Conservation (phyloP, 805 yeast genomes). For the Candida nemodendra region DNA sequence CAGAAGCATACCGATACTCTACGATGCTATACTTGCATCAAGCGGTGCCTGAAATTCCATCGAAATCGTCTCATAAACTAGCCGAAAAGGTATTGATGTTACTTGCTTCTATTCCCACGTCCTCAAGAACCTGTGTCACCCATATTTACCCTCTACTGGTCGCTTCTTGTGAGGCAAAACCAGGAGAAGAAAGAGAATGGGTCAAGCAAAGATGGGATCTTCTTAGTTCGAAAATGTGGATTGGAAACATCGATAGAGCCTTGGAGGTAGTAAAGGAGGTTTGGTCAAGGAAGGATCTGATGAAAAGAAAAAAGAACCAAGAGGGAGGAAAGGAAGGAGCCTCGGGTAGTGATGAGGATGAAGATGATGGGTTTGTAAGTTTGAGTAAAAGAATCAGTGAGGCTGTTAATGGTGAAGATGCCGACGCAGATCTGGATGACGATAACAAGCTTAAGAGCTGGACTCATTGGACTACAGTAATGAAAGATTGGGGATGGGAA, state of each 20-base stretch:
- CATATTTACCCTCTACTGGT: slow-evolving; percentile 67
- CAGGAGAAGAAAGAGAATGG: slow-evolving; percentile 61
- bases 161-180: slow-evolving; percentile 63
- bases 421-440: slow-evolving; percentile 31
- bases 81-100: slow-evolving; percentile 61
- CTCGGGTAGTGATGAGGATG: slow-evolving; percentile 8
- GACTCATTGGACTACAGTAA: slow-evolving; percentile 66
- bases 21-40: slow-evolving; percentile 61
- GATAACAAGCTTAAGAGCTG: slow-evolving; percentile 44
- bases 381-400: slow-evolving; percentile 26
- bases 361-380: slow-evolving; percentile 24
- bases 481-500: slow-evolving; percentile 80
- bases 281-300: slow-evolving; percentile 61
- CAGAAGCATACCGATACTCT: slow-evolving; percentile 66
- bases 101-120: slow-evolving; percentile 60
- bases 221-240: slow-evolving; percentile 53
- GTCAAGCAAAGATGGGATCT: slow-evolving; percentile 56
- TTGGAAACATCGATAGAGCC: slow-evolving; percentile 66
- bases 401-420: slow-evolving; percentile 43
- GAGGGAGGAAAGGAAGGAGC: slow-evolving; percentile 3
- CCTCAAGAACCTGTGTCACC: slow-evolving; percentile 53
- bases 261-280: slow-evolving; percentile 70
- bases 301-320: slow-evolving; percentile 29
- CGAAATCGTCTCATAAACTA: slow-evolving; percentile 48
- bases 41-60: slow-evolving; percentile 69